A percentile compares a stretch with the other conserved stretches of the same genome.
These are phyloP conservation scores for Coniella vitis DNA, from an alignment of 2,329 filamentous ascomycete genomes.

Conservation along the genomic window DNA sequence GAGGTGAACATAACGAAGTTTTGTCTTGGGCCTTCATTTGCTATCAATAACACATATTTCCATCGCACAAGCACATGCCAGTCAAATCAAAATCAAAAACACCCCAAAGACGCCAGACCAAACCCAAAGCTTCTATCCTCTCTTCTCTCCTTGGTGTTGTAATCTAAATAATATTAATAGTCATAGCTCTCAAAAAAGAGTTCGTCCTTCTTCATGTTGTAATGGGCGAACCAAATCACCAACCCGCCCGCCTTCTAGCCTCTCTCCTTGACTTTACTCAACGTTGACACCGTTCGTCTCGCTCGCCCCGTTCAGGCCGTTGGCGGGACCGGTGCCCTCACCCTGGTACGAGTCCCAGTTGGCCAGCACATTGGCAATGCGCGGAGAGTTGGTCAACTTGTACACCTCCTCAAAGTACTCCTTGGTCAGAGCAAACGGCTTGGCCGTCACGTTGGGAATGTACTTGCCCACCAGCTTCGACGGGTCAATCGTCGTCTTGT, in stretches of 20 bases:
- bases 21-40: no score
- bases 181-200: no score
- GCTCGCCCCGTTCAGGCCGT: slow-evolving; percentile 6
- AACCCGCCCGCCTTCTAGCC: no score
- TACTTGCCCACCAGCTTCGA: slow-evolving; percentile 97
- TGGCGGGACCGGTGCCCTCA: slow-evolving; percentile 28
- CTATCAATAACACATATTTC: no score
- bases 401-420: slow-evolving; percentile 99
- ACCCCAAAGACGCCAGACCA: no score
- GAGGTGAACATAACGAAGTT: no score
- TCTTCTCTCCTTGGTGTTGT: no score
- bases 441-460: slow-evolving; percentile 96
- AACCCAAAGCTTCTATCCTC: background rate
- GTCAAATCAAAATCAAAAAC: no score
- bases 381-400: slow-evolving; percentile 75
- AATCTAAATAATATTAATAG: no score
- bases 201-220: no score
- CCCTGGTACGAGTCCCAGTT: slow-evolving; percentile 76
- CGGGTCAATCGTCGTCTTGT: slow-evolving; percentile 97
- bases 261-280: no score
- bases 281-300: slow-evolving; percentile 6
- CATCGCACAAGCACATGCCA: no score
- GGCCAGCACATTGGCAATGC: slow-evolving; percentile 73
- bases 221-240: background rate
- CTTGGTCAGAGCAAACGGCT: slow-evolving; percentile 90